Evolutionary conservation across 768 basidiomycete genomes (phyloP).

Genomic region (Pleurotus tuber-regium): DNA sequence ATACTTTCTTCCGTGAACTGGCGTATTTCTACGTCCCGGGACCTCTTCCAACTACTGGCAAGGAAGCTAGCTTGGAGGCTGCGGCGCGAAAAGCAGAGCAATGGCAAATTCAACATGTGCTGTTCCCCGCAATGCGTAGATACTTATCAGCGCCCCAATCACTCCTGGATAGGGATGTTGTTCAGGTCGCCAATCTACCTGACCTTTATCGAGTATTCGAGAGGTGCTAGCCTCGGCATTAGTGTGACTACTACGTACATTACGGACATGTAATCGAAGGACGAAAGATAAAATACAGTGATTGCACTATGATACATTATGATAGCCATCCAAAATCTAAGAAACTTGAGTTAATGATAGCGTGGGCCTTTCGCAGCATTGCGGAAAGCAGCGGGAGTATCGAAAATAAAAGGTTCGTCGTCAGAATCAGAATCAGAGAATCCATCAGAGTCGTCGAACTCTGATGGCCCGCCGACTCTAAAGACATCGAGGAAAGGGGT

Average conservation of each 20-base stretch:
- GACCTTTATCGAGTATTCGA: constrained; percentile 96
- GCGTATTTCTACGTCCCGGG: constrained; percentile 89
- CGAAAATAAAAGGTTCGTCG: constrained; percentile 61
- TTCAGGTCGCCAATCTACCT: constrained; percentile 86
- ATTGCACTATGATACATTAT: constrained; percentile 11
- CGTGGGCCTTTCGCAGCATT: constrained; percentile 45
- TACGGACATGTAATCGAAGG: no score
- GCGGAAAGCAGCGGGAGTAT: constrained; percentile 46
- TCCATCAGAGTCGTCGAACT: constrained; percentile 40
- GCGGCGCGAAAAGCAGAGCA: constrained; percentile 55
- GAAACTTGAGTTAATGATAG: constrained; percentile 28
- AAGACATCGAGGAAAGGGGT: constrained; percentile 84
- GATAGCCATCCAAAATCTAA: constrained; percentile 13
- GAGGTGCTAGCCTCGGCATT: constrained; percentile 54
- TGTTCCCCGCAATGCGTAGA: constrained; percentile 84
- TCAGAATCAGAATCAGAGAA: constrained; percentile 49
- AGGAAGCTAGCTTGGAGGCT: constrained; percentile 20
- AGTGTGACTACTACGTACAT: constrained; percentile 7
- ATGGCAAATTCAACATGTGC: constrained; percentile 89
- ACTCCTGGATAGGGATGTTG: constrained; percentile 69
- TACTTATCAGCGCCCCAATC: constrained; percentile 70
- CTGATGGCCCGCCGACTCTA: constrained; percentile 45
- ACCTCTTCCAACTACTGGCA: constrained; percentile 30
- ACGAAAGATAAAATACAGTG: constrained; percentile 2
- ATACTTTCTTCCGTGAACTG: constrained; percentile 81